A percentile compares a stretch with the other conserved stretches of the same genome.
phyloP scores from a whole-genome alignment of 176 grass and related monocot species.

The Dactylis glomerata region DNA sequence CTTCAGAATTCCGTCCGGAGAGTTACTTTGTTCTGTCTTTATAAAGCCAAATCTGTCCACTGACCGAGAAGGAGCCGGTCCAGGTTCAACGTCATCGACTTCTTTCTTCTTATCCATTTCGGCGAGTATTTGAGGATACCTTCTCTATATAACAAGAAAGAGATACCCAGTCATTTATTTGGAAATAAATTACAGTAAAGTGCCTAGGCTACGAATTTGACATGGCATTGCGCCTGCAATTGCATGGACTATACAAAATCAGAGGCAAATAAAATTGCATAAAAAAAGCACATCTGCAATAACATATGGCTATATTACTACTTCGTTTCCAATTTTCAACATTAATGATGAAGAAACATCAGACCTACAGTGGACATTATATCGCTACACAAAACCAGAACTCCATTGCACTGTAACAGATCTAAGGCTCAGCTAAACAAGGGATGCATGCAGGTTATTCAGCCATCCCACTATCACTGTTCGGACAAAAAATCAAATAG shows the following conservation, averaged over 20 bases:
- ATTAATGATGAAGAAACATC: neutral
- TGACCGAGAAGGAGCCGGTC: conserved; percentile 32
- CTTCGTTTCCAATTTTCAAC: neutral
- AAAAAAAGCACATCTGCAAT: neutral
- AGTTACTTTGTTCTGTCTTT: conserved; percentile 42
- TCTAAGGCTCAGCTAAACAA: neutral
- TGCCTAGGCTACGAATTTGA: neutral
- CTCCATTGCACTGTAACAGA: neutral
- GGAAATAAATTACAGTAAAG: neutral
- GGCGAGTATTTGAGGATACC: neutral
- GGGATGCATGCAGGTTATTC: neutral
- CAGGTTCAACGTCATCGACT: conserved; percentile 48
- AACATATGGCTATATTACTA: neutral
- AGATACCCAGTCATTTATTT: neutral
- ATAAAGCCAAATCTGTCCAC: conserved; percentile 78
- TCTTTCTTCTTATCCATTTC: conserved; percentile 72
- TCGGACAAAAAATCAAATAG: neutral
- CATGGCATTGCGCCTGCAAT: neutral
- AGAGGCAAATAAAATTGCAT: neutral
- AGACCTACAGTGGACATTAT: neutral
- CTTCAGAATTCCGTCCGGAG: conserved; percentile 35
- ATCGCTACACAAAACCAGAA: neutral
- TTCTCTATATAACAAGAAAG: neutral
- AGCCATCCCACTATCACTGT: neutral
- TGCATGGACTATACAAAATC: neutral